A percentile compares a stretch with the other conserved stretches of the same genome.
Evolutionary conservation across 2,329 filamentous ascomycete species (phyloP).

Genomic region (Ophiostoma populinum): DNA sequence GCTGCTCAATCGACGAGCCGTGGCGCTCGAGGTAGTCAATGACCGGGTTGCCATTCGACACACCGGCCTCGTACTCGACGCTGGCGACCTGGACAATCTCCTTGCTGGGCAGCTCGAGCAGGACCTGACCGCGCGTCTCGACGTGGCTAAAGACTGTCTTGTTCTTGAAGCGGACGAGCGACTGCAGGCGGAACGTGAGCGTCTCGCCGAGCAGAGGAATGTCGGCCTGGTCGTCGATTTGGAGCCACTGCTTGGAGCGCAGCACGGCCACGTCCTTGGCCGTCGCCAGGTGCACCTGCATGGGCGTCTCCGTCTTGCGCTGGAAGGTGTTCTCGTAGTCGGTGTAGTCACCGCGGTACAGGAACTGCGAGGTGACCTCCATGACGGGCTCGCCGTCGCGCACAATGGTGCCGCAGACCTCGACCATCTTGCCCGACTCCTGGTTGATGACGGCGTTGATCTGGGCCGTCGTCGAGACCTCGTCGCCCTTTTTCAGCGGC

Average conservation of each 20-base stretch:
- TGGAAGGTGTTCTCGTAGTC: slow-evolving; percentile 99
- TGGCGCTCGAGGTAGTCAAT: slow-evolving; percentile 89
- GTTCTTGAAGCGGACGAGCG: slow-evolving; percentile 86
- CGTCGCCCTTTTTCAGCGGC: slow-evolving; percentile 87
- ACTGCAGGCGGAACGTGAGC: slow-evolving; percentile 88
- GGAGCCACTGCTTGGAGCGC: slow-evolving; percentile 96
- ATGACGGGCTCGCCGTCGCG: slow-evolving; percentile 75
- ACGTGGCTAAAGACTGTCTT: slow-evolving; percentile 80
- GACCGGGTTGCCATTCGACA: slow-evolving; percentile 89
- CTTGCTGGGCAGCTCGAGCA: slow-evolving; percentile 89
- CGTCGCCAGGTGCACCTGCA: slow-evolving; percentile 76
- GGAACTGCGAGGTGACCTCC: slow-evolving; percentile 96
- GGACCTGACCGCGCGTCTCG: slow-evolving; percentile 79
- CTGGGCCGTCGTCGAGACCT: slow-evolving; percentile 80
- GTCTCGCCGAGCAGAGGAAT: slow-evolving; percentile 85
- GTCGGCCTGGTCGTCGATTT: slow-evolving; percentile 52
- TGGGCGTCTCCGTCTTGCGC: slow-evolving; percentile 86
- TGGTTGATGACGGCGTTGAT: slow-evolving; percentile 98
- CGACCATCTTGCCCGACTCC: slow-evolving; percentile 97
- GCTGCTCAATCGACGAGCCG: slow-evolving; percentile 85
- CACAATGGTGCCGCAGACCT: slow-evolving; percentile 93
- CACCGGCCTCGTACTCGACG: slow-evolving; percentile 83
- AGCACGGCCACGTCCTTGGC: slow-evolving; percentile 87
- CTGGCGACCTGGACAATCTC: slow-evolving; percentile 95
- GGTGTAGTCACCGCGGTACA: slow-evolving; percentile 83